phyloP scores from a whole-genome alignment of 768 basidiomycete genomes.

The Hemileccinum rubropunctum region DNA sequence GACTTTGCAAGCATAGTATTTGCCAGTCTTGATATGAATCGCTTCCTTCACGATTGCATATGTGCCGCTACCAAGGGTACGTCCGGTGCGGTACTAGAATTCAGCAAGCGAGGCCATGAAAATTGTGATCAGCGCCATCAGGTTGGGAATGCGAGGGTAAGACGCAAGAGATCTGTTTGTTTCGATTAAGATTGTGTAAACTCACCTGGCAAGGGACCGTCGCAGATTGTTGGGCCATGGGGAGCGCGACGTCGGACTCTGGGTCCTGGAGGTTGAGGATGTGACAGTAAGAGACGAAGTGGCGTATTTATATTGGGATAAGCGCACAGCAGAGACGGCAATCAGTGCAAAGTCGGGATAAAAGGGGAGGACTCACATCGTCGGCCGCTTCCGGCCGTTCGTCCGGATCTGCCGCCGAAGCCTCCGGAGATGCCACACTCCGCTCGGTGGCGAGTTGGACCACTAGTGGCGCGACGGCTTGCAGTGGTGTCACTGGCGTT shows the following conservation, averaged over 20 bases:
- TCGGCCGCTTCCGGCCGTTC: slow-evolving; percentile 27
- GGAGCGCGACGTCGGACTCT: slow-evolving; percentile 6
- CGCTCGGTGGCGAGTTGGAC: slow-evolving; percentile 13
- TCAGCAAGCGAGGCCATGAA: neutral
- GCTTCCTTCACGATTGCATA: slow-evolving; percentile 97
- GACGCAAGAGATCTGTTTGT: slow-evolving; percentile 1
- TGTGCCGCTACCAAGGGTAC: slow-evolving; percentile 86
- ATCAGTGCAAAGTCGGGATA: slow-evolving; percentile 8
- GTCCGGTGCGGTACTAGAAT: slow-evolving; percentile 79
- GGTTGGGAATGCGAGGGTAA: neutral
- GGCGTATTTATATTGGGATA: slow-evolving; percentile 13
- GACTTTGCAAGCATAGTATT: slow-evolving; percentile 99
- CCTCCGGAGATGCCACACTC: slow-evolving; percentile 25
- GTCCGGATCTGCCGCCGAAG: slow-evolving; percentile 18
- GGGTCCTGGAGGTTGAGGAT: slow-evolving; percentile 12
- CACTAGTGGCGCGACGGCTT: slow-evolving; percentile 1
- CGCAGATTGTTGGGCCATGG: slow-evolving; percentile 32
- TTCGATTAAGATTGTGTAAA: neutral
- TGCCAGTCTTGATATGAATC: slow-evolving; percentile 85
- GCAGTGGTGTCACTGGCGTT: slow-evolving; percentile 24
- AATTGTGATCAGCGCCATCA: slow-evolving; percentile 8
- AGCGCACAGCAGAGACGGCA: slow-evolving; percentile 6
- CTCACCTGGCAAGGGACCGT: slow-evolving; percentile 49
- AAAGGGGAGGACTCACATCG: slow-evolving; percentile 10
- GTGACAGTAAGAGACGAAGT: slow-evolving; percentile 4